phyloP scores from a whole-genome alignment of 306 rosid genomes.

The Inga oerstediana region DNA sequence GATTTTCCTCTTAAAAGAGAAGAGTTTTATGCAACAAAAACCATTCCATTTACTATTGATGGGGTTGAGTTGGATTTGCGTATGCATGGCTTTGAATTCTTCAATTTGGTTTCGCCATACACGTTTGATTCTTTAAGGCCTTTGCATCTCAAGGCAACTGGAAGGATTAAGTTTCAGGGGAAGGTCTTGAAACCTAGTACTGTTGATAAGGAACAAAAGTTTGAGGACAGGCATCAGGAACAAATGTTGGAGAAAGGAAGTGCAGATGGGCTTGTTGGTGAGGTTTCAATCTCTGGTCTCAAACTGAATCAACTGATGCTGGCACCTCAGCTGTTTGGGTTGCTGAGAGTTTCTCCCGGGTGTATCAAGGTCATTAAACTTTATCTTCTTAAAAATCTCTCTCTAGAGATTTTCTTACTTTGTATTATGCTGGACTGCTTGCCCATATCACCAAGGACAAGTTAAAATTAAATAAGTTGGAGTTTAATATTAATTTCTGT shows the following conservation, averaged over 20 bases:
- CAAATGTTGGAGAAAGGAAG: conserved; percentile 48
- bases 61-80: conserved; percentile 93
- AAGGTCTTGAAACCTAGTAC: conserved; percentile 62
- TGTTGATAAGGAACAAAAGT: conserved; percentile 44
- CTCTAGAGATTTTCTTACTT: conserved; percentile 18
- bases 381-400: conserved; percentile 13
- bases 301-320: conserved; percentile 88
- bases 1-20: conserved; percentile 50
- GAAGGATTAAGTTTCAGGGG: conserved; percentile 84
- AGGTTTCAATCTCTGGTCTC: conserved; percentile 80
- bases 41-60: conserved; percentile 66
- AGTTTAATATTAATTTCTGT: neutral
- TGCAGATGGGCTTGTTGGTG: conserved; percentile 69
- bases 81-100: conserved; percentile 88
- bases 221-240: conserved; percentile 46
- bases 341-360: conserved; percentile 64
- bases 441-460: neutral
- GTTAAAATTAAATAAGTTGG: neutral
- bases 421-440: conserved; percentile 14
- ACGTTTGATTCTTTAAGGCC: conserved; percentile 81
- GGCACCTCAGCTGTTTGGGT: conserved; percentile 88
- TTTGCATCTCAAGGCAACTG: conserved; percentile 79
- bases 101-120: conserved; percentile 65
- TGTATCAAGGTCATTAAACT: conserved; percentile 64
- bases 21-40: conserved; percentile 46